Conservation (phyloP, 805 yeast species). For the Ogataea zsoltii region DNA sequence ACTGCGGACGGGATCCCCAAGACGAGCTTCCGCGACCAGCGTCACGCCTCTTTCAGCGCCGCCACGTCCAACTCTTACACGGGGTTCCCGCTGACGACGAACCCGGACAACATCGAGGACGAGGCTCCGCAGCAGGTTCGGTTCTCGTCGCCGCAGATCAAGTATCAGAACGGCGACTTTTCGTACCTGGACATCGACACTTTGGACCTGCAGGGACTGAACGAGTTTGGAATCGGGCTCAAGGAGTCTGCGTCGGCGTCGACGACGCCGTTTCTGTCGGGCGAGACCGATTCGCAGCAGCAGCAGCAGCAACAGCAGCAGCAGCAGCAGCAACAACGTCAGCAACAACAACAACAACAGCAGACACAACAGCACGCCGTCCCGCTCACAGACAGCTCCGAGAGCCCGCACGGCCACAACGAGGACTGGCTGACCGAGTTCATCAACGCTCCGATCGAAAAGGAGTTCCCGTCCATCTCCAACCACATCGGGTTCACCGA, state of each 20-base stretch:
- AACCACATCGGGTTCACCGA: conserved; percentile 62
- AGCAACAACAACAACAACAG: no score
- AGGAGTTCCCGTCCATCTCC: conserved; percentile 50
- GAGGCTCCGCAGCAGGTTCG: conserved; percentile 71
- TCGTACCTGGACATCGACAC: conserved; percentile 36
- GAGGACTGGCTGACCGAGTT: conserved; percentile 73
- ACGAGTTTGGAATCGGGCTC: conserved; percentile 25
- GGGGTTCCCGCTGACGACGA: conserved; percentile 24
- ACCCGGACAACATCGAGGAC: conserved; percentile 16
- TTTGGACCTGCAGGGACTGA: conserved; percentile 26
- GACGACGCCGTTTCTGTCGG: background rate
- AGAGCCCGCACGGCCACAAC: conserved; percentile 3
- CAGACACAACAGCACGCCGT: no score
- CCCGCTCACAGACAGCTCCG: no score
- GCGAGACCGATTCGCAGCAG: no score
- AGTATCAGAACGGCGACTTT: conserved; percentile 32
- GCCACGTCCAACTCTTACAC: conserved; percentile 62
- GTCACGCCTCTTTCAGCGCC: conserved; percentile 67
- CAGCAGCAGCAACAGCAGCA: no score
- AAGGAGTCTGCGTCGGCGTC: background rate
- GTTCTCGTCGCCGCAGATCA: conserved; percentile 75
- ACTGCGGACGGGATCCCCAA: conserved; percentile 2
- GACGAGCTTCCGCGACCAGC: conserved; percentile 31
- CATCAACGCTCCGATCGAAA: conserved; percentile 64
- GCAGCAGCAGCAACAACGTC: no score